phyloP scores from a whole-genome alignment of 805 yeast species.

The Peterozyma toletana region DNA sequence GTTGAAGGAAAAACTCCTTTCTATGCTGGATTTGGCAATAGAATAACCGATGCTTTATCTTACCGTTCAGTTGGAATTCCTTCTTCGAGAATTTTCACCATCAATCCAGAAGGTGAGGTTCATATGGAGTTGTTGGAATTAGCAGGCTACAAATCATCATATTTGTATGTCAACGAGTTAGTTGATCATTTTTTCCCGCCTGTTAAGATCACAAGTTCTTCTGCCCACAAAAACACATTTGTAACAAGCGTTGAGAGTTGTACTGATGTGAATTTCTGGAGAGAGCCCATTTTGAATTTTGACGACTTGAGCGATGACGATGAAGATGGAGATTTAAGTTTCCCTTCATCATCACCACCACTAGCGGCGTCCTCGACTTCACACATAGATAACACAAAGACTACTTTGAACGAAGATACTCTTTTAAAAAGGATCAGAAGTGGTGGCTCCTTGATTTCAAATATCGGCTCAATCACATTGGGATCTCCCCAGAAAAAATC shows the following conservation, averaged over 20 bases:
- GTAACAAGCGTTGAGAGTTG: constrained; percentile 48
- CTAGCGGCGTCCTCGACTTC: not conserved
- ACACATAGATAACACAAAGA: constrained; percentile 9
- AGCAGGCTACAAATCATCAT: constrained; percentile 86
- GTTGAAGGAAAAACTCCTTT: constrained; percentile 66
- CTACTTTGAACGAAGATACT: constrained; percentile 8
- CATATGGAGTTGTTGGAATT: constrained; percentile 93
- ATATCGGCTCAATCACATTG: constrained; percentile 1
- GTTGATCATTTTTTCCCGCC: constrained; percentile 99
- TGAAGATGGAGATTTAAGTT: constrained; percentile 21
- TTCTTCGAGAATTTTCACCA: constrained; percentile 88
- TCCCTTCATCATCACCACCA: constrained; percentile 2
- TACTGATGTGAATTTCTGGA: constrained; percentile 89
- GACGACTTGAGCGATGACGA: constrained; percentile 53
- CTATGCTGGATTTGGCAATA: constrained; percentile 95
- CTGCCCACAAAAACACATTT: constrained; percentile 3
- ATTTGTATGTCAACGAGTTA: constrained; percentile 82
- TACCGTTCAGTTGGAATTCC: constrained; percentile 93
- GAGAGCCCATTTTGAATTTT: constrained; percentile 66
- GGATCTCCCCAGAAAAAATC: constrained; percentile 1
- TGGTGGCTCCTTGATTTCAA: constrained; percentile 5
- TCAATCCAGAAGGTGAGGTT: constrained; percentile 94
- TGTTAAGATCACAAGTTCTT: constrained; percentile 27
- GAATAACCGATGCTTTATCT: constrained; percentile 93
- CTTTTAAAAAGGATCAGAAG: not conserved